Base-by-base conservation (phyloP, 2,329 filamentous ascomycete genomes). In the Beauveria bassiana region DNA sequence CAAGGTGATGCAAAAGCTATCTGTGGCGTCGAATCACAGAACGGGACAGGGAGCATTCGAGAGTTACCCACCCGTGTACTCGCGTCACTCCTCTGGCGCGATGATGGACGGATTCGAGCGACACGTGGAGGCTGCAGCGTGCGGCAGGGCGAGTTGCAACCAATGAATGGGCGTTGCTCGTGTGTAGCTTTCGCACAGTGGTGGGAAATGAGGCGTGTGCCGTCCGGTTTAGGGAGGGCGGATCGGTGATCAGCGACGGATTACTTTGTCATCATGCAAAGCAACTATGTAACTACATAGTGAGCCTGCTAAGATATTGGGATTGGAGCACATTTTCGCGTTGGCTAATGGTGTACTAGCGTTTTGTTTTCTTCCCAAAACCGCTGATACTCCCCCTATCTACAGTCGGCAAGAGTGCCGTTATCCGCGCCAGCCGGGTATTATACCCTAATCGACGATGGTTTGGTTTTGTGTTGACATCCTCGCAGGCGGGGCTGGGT, bases 171-270 rank as follows among this genome's bases (percentile, higher is more conserved):
- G n/a, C 28, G 20, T 18, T 50, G 49, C 53, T 54, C 58, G 40
- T 40, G 42, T 61, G 50, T 47, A 47, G 42, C 26, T 28, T 20
- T 28, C 45, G n/a, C 20, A n/a, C 38, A 42, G 20, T 28, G n/a
- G 34, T 22, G 40, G 14, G n/a, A 47, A 34, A 34, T 34, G n/a
- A 22, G 18, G n/a, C 28, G 49, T 28, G 43, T 40, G 28, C 40
- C 42, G 42, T 42, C 12, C 38, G 7, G 31, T 9, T 54, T 54
- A 22, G 20, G 20, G 20, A 55, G 58, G 54, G 58, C 28, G 57
- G 20, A 61, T 61, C 50, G 50, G 31, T 34, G 58, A 61, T 61
- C 42, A 60, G 26, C 40, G n/a, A 34, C 26, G 57, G 49, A 60
- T 52, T 43, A 34, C 38, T 43, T 42, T 52, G 31, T 49, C n/a